Evolutionary conservation across 1,284 basidiomycete genomes (phyloP), one percentile per base, ranked within the genome.

Genomic region (Ceratobasidium papillatum): DNA sequence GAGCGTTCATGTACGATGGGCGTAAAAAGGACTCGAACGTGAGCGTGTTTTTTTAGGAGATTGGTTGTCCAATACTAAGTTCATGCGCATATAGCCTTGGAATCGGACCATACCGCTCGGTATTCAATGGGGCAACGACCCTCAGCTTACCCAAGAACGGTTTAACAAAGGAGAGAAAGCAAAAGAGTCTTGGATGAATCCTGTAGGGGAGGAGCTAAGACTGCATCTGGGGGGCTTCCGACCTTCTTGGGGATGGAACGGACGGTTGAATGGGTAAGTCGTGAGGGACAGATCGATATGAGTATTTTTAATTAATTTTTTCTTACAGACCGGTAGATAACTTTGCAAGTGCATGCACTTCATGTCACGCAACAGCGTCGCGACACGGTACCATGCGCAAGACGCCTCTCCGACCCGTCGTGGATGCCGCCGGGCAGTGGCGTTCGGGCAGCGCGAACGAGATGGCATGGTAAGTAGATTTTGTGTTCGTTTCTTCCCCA

Each of bases 221-320:
- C 0, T 1, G 8, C 17, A 34, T 2, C 47, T 75, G 1, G 66
- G 66, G 0, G 74, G 74, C 11, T 56, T 25, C 34, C 38, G 74
- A 7, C 74, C 74, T 54, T 75, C 74, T 22, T 75, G 74, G 74
- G 74, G 74, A 1, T 75, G 69, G 54, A 72, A 75, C 32, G 74
- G 74, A 27, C 74, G 74, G 19, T 56, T 75, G 22, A 75, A 75
- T 27, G 74, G 74, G 38, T 68, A 59, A 8, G 61, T 45, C 25
- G 8, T 43, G 3, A 25, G n/a, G 19, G n/a, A 59, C 32, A 11
- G 38, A 19, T 4, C n/a, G 22, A 34, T 3, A 8, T 8, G 17
- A 9, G 12, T 41, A 43, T 14, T 62, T 62, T 62, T 41, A 27
- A 8, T n/a, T 38, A 36, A 43, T 3, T n/a, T n/a, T 2, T 3